Conservation (phyloP, 352 stramenopile species). For the Pythium aquatile region DNA sequence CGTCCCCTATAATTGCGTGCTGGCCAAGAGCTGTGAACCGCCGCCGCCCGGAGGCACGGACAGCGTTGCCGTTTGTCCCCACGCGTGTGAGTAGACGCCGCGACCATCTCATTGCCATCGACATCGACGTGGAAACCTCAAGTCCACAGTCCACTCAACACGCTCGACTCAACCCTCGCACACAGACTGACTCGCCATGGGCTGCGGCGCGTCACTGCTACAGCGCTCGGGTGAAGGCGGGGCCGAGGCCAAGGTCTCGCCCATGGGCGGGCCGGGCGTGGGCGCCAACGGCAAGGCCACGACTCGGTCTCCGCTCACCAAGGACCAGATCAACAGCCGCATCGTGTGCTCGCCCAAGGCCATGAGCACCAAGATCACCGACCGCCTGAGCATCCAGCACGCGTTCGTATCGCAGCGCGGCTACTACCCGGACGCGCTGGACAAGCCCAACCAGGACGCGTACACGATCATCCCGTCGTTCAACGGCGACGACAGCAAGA, state of each 20-base stretch:
- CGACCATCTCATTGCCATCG: conserved; percentile 5
- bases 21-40: background rate
- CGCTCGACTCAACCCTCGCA: background rate
- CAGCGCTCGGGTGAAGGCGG: conserved; percentile 37
- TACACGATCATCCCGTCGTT: conserved; percentile 87
- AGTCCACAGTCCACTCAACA: background rate
- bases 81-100: conserved; percentile 1
- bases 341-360: conserved; percentile 81
- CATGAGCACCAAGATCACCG: conserved; percentile 56
- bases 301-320: conserved; percentile 64
- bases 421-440: conserved; percentile 92
- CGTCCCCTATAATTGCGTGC: background rate
- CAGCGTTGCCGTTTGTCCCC: background rate
- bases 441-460: conserved; percentile 97
- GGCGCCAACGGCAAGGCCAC: conserved; percentile 31
- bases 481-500: conserved; percentile 68
- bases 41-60: background rate
- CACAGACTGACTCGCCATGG: conserved; percentile 35
- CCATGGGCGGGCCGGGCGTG: conserved; percentile 21
- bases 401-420: conserved; percentile 92
- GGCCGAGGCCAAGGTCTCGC: conserved; percentile 44
- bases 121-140: background rate
- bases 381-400: conserved; percentile 81
- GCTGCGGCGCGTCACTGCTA: conserved; percentile 64
- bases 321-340: conserved; percentile 82